Conservation (phyloP, 1,284 basidiomycete species). For the Golubevia sp. region DNA sequence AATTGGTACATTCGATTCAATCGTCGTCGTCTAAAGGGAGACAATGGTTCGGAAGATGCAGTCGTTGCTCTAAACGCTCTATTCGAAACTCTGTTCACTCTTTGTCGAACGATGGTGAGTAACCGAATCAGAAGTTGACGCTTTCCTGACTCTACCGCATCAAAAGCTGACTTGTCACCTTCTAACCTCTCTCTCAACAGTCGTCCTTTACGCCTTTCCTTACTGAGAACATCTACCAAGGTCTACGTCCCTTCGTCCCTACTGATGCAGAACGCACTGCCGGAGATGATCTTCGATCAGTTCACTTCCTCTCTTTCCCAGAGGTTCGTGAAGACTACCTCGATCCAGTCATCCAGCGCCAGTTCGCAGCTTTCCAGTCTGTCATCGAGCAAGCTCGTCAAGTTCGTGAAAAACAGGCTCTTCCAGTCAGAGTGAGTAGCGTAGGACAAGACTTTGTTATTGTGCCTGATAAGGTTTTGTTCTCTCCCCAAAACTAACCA, state of each 20-base stretch:
- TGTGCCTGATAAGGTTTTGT: neutral
- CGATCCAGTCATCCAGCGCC: conserved; percentile 57
- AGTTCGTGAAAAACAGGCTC: conserved; percentile 47
- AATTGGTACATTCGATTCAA: conserved; percentile 62
- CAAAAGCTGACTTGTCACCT: neutral
- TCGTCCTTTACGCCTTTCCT: conserved; percentile 59
- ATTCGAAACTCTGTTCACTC: conserved; percentile 55
- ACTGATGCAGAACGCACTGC: conserved; percentile 15
- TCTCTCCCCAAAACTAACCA: too few species aligned
- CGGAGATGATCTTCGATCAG: conserved; percentile 44
- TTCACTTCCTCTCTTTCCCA: conserved; percentile 58
- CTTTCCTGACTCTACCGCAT: neutral
- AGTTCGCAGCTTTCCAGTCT: conserved; percentile 51
- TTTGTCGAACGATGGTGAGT: conserved; percentile 37
- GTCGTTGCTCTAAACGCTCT: conserved; percentile 54
- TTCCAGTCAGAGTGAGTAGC: conserved; percentile 10
- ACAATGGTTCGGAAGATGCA: conserved; percentile 52
- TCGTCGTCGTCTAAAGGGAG: conserved; percentile 54
- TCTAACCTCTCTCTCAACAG: neutral
- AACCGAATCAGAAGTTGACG: neutral
- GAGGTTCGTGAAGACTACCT: conserved; percentile 51
- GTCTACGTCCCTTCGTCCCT: conserved; percentile 47
- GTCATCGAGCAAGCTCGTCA: conserved; percentile 53
- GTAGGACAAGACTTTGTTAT: neutral
- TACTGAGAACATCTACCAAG: conserved; percentile 59